Percentiles rank a stretch among this genome's conserved stretches.
phyloP scores from a whole-genome alignment of 31 red algal genomes.

The Endocladia muricata region DNA sequence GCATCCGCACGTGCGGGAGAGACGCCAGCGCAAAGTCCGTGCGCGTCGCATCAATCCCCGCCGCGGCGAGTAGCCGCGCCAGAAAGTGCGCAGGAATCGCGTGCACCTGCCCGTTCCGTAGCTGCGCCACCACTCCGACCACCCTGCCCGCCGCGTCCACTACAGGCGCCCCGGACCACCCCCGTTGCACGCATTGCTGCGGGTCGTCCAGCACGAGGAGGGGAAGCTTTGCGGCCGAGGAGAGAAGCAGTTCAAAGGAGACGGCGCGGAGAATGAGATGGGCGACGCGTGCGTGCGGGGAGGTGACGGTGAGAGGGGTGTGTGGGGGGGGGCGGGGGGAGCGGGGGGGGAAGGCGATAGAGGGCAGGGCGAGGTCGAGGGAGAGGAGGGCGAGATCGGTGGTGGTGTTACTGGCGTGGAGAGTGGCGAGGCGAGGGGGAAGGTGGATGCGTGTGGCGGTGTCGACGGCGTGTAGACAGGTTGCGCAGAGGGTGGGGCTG shows the following conservation, averaged over 20 bases:
- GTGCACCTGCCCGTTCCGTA: neutral
- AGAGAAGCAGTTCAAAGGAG: neutral
- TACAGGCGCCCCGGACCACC: neutral
- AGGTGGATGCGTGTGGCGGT: neutral
- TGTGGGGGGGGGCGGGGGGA: neutral
- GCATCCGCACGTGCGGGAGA: too few species aligned
- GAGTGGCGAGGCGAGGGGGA: neutral
- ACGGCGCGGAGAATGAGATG: neutral
- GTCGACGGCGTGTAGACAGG: slow-evolving; percentile 1
- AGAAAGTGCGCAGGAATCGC: neutral
- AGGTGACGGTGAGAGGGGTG: neutral
- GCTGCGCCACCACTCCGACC: neutral
- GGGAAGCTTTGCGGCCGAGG: neutral
- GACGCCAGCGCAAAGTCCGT: too few species aligned
- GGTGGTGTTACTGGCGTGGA: neutral
- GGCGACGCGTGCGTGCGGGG: neutral
- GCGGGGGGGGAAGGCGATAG: neutral
- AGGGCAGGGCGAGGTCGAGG: neutral
- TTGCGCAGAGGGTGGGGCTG: neutral
- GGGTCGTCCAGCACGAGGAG: neutral
- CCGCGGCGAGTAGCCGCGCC: too few species aligned
- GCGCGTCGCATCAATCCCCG: too few species aligned
- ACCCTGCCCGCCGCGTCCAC: neutral
- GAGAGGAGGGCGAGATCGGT: neutral
- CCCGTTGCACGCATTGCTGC: neutral